phyloP scores from a whole-genome alignment of 2,329 filamentous ascomycete genomes.

The Dothideomycetidae sp. region DNA sequence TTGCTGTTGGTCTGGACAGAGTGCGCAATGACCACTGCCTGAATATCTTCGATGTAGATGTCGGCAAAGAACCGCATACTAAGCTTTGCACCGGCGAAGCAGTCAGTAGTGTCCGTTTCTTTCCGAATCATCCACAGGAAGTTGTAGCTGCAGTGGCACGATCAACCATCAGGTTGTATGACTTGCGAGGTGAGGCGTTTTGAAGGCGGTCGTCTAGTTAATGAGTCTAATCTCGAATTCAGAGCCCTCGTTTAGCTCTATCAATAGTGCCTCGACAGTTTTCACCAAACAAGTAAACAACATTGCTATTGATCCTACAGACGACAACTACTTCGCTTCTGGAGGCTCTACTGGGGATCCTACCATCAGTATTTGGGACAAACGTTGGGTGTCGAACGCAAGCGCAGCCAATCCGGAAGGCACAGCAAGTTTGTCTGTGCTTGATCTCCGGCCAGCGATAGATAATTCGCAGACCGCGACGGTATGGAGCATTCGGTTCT shows the following conservation, averaged over 20 bases:
- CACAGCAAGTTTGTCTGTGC: slow-evolving; percentile 40
- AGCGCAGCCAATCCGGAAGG: slow-evolving; percentile 29
- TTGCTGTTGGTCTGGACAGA: slow-evolving; percentile 67
- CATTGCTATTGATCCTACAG: slow-evolving; percentile 61
- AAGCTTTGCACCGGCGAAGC: slow-evolving; percentile 50
- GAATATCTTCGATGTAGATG: slow-evolving; percentile 68
- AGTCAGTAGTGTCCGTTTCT: slow-evolving; percentile 74
- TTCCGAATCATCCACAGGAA: slow-evolving; percentile 60
- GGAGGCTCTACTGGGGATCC: slow-evolving; percentile 59
- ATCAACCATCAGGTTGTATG: slow-evolving; percentile 61
- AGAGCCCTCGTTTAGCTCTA: slow-evolving; percentile 11
- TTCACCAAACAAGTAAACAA: slow-evolving; percentile 49
- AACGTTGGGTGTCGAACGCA: slow-evolving; percentile 34
- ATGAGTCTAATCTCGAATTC: too few species aligned
- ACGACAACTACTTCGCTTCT: slow-evolving; percentile 74
- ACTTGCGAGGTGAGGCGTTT: slow-evolving; percentile 53
- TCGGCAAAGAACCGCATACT: slow-evolving; percentile 35
- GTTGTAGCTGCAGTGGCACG: slow-evolving; percentile 63
- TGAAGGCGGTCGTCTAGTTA: background rate
- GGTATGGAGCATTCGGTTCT: slow-evolving; percentile 50
- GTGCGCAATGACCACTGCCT: slow-evolving; percentile 71
- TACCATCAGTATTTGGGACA: slow-evolving; percentile 64
- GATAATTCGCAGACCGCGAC: slow-evolving; percentile 34
- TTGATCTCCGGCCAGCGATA: slow-evolving; percentile 44
- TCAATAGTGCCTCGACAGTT: slow-evolving; percentile 29